Evolutionary conservation across 768 basidiomycete species (phyloP), one percentile per base, ranked within the genome.

Genomic region (Leccinum arenicola): DNA sequence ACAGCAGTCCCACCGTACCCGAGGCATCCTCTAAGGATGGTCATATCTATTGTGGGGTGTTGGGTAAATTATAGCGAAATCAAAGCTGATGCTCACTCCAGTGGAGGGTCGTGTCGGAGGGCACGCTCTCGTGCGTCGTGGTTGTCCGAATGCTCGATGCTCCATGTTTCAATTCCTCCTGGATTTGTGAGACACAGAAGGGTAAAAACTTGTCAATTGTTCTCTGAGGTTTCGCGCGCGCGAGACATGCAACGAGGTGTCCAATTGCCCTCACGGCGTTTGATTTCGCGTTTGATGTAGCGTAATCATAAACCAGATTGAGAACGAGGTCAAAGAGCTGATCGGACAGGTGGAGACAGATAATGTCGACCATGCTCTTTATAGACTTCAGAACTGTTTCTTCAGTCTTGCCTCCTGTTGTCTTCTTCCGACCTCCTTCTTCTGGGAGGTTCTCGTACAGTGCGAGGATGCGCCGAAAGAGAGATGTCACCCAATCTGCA

Each of bases 391-490:
- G 79, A 25, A 91, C 86, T 40, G 73, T 78, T 64, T 93, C 77
- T 88, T 91, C 74, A 80, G 82, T 63, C 70, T 90, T 91, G n/a
- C 91, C 91, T 23, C 91, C 91, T 2, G 92, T 93, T 36, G 82
- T 88, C 61, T 91, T 91, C 74, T 82, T 84, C 75, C 85, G 86
- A 5, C 96, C 96, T 11, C 92, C 94, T 74, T 96, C 95, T 71
- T 98, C 96, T 0, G 95, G 95, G 5, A 98, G 77, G 69, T 96
- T 95, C 75, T 95, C 92, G 68, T 89, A 95, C 19, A 98, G 75
- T 1, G 90, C 84, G 54, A 93, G 78, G 54, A 93, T 84, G 10
- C 91, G 84, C 15, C 89, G 80, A 67, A 93, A 87, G 31, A 93
- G 82, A 21, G 87, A 84, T 0, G 81, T 82, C 12, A 93, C 86